Conservation (phyloP, 176 grass and related monocot genomes). For the Oropetium thomaeum region DNA sequence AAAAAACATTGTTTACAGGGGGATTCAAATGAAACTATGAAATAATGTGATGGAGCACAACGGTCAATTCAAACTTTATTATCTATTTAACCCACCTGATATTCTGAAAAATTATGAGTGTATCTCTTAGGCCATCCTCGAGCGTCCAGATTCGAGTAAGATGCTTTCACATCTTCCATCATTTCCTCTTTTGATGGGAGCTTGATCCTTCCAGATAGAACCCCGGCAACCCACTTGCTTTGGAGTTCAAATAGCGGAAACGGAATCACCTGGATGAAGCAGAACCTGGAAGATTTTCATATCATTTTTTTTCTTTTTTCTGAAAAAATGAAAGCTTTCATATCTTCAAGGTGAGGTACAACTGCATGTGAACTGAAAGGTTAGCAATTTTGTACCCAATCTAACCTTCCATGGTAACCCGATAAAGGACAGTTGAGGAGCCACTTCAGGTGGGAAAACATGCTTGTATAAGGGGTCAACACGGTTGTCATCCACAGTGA, state of each 20-base stretch:
- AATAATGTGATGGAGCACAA: not conserved
- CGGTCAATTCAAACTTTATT: not conserved
- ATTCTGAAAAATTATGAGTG: conserved; percentile 55
- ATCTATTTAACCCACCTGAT: conserved; percentile 45
- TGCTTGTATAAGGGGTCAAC: conserved; percentile 76
- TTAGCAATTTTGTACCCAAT: conserved; percentile 23
- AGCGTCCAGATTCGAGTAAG: conserved; percentile 35
- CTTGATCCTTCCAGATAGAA: conserved; percentile 57
- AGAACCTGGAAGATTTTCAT: not conserved
- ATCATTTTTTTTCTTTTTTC: not conserved
- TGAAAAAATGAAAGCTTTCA: not conserved
- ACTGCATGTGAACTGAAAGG: not conserved
- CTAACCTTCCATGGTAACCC: conserved; percentile 57
- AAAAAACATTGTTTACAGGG: not conserved
- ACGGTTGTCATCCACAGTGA: conserved; percentile 69
- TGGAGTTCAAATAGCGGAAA: conserved; percentile 86
- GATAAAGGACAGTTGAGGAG: conserved; percentile 59
- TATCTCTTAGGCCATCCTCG: conserved; percentile 88
- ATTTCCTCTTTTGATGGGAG: conserved; percentile 68
- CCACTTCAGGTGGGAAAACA: conserved; percentile 52
- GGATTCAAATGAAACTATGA: not conserved
- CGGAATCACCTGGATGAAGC: conserved; percentile 52
- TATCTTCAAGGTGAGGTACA: not conserved
- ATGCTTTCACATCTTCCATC: conserved; percentile 64
- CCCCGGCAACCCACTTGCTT: conserved; percentile 84